Base-by-base conservation (phyloP, 2,329 filamentous ascomycete species). In the Escovopsis sp. region DNA sequence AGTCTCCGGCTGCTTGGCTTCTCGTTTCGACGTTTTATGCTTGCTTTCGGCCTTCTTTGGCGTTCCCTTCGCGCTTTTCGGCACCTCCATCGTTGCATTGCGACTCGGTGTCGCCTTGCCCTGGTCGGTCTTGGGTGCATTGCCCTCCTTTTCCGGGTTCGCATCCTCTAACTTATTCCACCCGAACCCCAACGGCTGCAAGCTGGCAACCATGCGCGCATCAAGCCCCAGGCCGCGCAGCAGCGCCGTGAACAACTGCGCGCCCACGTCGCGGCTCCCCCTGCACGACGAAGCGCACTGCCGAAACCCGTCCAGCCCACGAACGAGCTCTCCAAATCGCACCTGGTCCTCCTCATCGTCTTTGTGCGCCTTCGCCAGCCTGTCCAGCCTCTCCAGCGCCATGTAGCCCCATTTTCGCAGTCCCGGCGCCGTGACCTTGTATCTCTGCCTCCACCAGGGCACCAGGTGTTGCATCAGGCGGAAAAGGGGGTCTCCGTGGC, bases 391-490 rank as follows among this genome's bases (percentile, higher is more conserved):
- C 51, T 81, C 70, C n/a, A 86, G 72, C 1, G 82, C 71, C 66
- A 89, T 82, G 57, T 96, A 96, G 0, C 91, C 91, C 56, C 76
- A 72, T 63, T 96, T 98, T n/a, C 88, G 74, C 19, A 96, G 55
- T 0, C 85, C 85, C 0, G 88, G 86, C 0, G 80, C 73, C 1
- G 78, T 85, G 36, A 91, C 70, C 2, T 68, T 73, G 59, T 94
- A 98, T 32, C 80, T 72, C 53, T 87, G 82, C 57, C 80, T 87
- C 91, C 91, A 98, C 69, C 86, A 95, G 2, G 79, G 73, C 9
- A 80, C 70, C n/a, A 98, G 63, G 4, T 77, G 69, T 53, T 82
- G 82, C 54, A 96, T 68, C 4, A 96, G 66, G 19, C 80, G 70
- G 42, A 89, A 73, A 5, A 94, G 62, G 1, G 88, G 87, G 58